Conservation (phyloP, 192 early-diverging fungal species). For the Dissophora globulifera region DNA sequence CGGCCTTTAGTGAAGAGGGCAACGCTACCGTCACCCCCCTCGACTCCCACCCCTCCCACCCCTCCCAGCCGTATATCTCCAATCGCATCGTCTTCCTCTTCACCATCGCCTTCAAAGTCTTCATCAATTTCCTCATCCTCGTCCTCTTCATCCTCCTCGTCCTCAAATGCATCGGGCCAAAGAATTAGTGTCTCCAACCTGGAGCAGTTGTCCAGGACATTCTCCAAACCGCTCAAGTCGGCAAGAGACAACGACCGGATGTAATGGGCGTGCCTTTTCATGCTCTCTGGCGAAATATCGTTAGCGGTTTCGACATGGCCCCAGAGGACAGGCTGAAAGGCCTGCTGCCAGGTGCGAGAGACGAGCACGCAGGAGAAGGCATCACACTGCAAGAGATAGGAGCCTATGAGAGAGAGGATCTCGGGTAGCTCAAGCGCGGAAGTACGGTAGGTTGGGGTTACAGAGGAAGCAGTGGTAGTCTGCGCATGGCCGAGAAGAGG, state of each 20-base stretch:
- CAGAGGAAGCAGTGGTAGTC: not conserved
- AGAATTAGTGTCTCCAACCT: conserved; percentile 27
- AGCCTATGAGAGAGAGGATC: conserved; percentile 19
- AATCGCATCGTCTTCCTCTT: not conserved
- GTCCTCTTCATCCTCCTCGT: conserved; percentile 26
- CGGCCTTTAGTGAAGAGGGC: too few relatives aligned
- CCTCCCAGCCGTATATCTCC: not conserved
- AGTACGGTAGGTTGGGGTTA: not conserved
- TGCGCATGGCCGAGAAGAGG: not conserved
- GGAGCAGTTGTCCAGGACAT: conserved; percentile 5
- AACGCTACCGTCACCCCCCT: too few relatives aligned
- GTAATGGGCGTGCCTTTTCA: conserved; percentile 10
- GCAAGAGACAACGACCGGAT: conserved; percentile 23
- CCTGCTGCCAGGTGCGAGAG: conserved; percentile 18
- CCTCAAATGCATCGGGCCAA: conserved; percentile 35
- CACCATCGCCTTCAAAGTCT: not conserved
- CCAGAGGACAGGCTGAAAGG: conserved; percentile 30
- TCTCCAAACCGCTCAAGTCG: conserved; percentile 9
- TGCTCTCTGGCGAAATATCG: conserved; percentile 10
- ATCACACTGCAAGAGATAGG: conserved; percentile 19
- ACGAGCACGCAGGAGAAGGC: conserved; percentile 26
- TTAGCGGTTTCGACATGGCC: conserved; percentile 30
- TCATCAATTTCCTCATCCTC: conserved; percentile 11
- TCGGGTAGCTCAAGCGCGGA: conserved; percentile 28
- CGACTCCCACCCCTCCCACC: not conserved